Conservation (phyloP, 495 filamentous ascomycete species). For the Penicillium lagena region DNA sequence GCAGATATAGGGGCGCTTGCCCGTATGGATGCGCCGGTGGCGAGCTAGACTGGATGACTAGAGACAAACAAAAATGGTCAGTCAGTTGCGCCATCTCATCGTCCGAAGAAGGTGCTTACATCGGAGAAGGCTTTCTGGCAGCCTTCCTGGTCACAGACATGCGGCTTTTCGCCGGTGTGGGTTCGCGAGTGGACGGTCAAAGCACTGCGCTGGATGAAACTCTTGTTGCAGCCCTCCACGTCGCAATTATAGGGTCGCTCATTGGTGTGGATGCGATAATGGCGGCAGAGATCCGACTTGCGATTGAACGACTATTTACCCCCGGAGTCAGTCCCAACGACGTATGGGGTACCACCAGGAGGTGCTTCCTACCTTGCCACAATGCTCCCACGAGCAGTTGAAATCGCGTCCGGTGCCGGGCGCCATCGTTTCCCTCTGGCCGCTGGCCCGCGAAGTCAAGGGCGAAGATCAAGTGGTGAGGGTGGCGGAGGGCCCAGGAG, state of each 20-base stretch:
- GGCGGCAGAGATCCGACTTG: constrained; percentile 84
- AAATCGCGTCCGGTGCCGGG: constrained; percentile 40
- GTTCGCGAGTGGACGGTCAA: constrained; percentile 81
- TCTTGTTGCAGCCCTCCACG: constrained; percentile 68
- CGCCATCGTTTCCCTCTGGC: constrained; percentile 28
- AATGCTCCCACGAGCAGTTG: constrained; percentile 41
- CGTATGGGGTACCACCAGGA: no score
- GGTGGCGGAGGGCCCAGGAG: constrained; percentile 4
- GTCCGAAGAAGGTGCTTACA: constrained; percentile 41
- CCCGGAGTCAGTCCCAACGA: no score
- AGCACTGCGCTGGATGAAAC: constrained; percentile 86
- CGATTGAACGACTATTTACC: constrained; percentile 82
- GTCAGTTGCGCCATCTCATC: constrained; percentile 1
- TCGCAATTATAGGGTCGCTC: constrained; percentile 76
- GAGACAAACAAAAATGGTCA: not conserved
- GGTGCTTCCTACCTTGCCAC: constrained; percentile 33
- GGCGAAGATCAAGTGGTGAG: not conserved
- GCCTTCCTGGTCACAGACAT: constrained; percentile 71
- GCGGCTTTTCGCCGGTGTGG: constrained; percentile 86
- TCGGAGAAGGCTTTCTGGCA: constrained; percentile 85
- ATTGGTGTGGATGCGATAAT: constrained; percentile 87
- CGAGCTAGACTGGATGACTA: constrained; percentile 84
- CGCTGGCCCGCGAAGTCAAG: constrained; percentile 5
- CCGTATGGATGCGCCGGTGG: constrained; percentile 81
- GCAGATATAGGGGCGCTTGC: constrained; percentile 80